Evolutionary conservation across 2,329 filamentous ascomycete genomes (phyloP).

Genomic region (Fusarium fracticaudum): DNA sequence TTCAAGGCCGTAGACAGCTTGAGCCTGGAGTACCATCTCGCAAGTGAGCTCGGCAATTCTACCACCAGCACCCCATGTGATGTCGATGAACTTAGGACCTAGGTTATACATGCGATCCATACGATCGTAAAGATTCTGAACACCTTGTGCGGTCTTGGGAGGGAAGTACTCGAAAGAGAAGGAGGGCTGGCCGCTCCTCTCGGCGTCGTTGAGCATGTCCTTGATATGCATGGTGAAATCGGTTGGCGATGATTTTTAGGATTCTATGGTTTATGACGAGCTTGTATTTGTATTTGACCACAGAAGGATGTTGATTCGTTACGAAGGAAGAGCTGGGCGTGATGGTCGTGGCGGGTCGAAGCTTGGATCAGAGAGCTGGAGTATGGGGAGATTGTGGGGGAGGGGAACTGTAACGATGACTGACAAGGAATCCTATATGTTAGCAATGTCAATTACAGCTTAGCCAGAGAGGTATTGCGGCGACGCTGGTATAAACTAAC

Average conservation of each 20-base stretch:
- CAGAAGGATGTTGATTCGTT: neutral
- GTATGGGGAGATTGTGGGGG: slow-evolving; percentile 24
- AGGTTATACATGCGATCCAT: slow-evolving; percentile 99
- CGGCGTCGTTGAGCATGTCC: slow-evolving; percentile 85
- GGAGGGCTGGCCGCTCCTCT: slow-evolving; percentile 80
- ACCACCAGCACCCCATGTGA: slow-evolving; percentile 97
- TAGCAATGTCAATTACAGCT: slow-evolving; percentile 13
- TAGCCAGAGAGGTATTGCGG: neutral
- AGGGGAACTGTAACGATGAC: slow-evolving; percentile 22
- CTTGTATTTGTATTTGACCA: neutral
- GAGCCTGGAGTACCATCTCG: slow-evolving; percentile 97
- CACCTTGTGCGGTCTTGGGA: slow-evolving; percentile 95
- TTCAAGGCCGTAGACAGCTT: slow-evolving; percentile 94
- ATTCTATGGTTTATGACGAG: neutral
- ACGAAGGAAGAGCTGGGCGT: neutral
- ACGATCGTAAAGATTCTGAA: slow-evolving; percentile 98
- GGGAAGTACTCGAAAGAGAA: slow-evolving; percentile 99
- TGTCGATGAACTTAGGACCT: slow-evolving; percentile 95
- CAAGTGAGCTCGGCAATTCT: slow-evolving; percentile 90
- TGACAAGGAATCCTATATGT: slow-evolving; percentile 10
- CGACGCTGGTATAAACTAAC: slow-evolving; percentile 13
- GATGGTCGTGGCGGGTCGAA: slow-evolving; percentile 22
- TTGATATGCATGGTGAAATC: slow-evolving; percentile 87
- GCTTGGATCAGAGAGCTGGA: slow-evolving; percentile 19
- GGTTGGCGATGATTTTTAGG: neutral